Evolutionary conservation across 164 flowering plant genomes (phyloP).

Genomic region (Platanus orientalis): DNA sequence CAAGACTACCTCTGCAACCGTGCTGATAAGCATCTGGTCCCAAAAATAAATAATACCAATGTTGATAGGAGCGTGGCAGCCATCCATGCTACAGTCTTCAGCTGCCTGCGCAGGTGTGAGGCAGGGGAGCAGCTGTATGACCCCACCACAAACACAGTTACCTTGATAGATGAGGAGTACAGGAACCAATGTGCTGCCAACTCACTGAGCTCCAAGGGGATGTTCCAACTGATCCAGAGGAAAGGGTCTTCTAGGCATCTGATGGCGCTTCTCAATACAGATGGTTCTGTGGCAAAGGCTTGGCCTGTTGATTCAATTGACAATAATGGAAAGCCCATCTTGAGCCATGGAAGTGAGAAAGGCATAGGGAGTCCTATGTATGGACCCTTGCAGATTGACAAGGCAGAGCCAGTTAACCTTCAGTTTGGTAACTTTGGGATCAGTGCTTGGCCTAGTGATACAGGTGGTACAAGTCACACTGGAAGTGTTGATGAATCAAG

Average conservation of each 20-base stretch:
- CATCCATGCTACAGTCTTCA: slow-evolving; percentile 87
- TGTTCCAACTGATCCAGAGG: slow-evolving; percentile 84
- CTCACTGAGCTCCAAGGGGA: slow-evolving; percentile 75
- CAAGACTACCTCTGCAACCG: slow-evolving; percentile 81
- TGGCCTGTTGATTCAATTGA: slow-evolving; percentile 70
- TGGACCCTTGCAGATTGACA: slow-evolving; percentile 64
- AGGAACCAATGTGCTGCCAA: slow-evolving; percentile 76
- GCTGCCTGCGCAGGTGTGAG: slow-evolving; percentile 77
- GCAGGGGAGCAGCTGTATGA: slow-evolving; percentile 80
- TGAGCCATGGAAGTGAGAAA: slow-evolving; percentile 33
- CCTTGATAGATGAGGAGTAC: slow-evolving; percentile 68
- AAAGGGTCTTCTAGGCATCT: slow-evolving; percentile 79
- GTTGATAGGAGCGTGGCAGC: slow-evolving; percentile 92
- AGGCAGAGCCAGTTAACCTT: slow-evolving; percentile 79
- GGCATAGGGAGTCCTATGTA: slow-evolving; percentile 54
- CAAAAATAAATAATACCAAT: slow-evolving; percentile 84
- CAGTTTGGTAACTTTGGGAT: slow-evolving; percentile 83
- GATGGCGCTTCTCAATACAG: slow-evolving; percentile 78
- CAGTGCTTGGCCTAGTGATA: slow-evolving; percentile 79
- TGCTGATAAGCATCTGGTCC: slow-evolving; percentile 90
- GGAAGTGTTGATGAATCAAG: slow-evolving; percentile 75
- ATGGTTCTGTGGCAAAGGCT: slow-evolving; percentile 87
- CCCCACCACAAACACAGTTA: slow-evolving; percentile 60
- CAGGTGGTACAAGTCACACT: slow-evolving; percentile 72
- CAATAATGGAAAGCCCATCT: slow-evolving; percentile 36